A percentile compares a stretch with the other conserved stretches of the same genome.
These are phyloP conservation scores for Mucor racemosus DNA, from an alignment of 371 early-diverging fungal genomes.

Conservation along the genomic window DNA sequence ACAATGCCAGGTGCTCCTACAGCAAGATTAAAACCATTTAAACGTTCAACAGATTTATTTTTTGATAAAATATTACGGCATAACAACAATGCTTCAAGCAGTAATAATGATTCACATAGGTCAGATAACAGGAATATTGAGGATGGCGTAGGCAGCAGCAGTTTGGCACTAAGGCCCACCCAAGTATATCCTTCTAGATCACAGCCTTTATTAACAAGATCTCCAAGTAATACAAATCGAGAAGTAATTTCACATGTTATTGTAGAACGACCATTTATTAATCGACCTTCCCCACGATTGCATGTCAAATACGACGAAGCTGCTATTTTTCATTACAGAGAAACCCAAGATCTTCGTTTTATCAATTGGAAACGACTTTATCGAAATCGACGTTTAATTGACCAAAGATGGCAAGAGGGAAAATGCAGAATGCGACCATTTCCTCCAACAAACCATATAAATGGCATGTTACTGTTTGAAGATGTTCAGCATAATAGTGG, in stretches of 20 bases:
- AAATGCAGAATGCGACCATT: constrained; percentile 59
- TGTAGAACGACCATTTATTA: constrained; percentile 29
- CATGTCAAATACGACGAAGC: constrained; percentile 41
- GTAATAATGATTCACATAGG: neutral
- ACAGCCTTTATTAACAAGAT: constrained; percentile 17
- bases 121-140: neutral
- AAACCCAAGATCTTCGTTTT: constrained; percentile 40
- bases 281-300: constrained; percentile 33
- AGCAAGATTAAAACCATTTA: constrained; percentile 21
- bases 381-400: constrained; percentile 58
- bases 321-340: constrained; percentile 40
- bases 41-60: constrained; percentile 17
- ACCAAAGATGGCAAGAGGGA: constrained; percentile 74
- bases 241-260: constrained; percentile 19
- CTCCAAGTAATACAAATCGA: constrained; percentile 1
- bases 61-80: constrained; percentile 12
- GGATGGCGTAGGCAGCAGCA: neutral
- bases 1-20: constrained; percentile 20
- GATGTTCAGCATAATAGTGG: constrained; percentile 75
- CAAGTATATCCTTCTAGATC: constrained; percentile 24
- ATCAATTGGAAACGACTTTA: constrained; percentile 77
- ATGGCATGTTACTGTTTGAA: neutral
- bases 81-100: constrained; percentile 9
- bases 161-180: constrained; percentile 11
- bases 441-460: constrained; percentile 30